Conservation (phyloP, 495 filamentous ascomycete genomes). For the Friedmanniomyces endolithicus region DNA sequence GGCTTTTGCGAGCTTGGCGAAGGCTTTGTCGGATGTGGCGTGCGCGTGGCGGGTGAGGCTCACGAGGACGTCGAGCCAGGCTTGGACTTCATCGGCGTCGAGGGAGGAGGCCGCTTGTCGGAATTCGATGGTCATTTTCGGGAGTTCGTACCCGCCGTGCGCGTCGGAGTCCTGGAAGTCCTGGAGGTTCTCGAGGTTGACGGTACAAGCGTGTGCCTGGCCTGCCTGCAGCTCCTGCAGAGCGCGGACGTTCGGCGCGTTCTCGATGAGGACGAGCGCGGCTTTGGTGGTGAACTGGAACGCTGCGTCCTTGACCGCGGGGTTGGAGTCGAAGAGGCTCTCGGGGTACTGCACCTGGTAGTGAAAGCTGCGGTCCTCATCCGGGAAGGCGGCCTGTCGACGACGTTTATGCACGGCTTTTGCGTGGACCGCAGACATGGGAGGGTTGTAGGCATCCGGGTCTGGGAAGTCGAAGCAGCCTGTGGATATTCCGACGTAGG, state of each 20-base stretch:
- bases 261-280: not conserved
- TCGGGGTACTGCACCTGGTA: not conserved
- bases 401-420: not conserved
- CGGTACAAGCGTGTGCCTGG: not conserved
- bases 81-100: not conserved
- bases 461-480: not conserved
- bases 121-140: not conserved
- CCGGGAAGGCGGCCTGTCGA: not conserved
- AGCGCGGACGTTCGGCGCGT: not conserved
- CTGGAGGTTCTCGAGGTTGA: not conserved
- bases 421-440: not conserved
- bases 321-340: not conserved
- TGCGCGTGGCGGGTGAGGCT: not conserved
- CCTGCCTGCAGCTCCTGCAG: not conserved
- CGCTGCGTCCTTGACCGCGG: not conserved
- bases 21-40: not conserved
- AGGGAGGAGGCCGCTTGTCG: not conserved
- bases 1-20: not conserved
- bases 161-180: no score
- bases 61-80: not conserved
- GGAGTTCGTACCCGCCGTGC: not conserved
- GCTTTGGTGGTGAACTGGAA: not conserved
- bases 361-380: no score
- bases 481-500: no score
- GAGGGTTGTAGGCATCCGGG: not conserved